Evolutionary conservation across 1,139 yeast species (phyloP).

Genomic region (Geotrichum europaeum): DNA sequence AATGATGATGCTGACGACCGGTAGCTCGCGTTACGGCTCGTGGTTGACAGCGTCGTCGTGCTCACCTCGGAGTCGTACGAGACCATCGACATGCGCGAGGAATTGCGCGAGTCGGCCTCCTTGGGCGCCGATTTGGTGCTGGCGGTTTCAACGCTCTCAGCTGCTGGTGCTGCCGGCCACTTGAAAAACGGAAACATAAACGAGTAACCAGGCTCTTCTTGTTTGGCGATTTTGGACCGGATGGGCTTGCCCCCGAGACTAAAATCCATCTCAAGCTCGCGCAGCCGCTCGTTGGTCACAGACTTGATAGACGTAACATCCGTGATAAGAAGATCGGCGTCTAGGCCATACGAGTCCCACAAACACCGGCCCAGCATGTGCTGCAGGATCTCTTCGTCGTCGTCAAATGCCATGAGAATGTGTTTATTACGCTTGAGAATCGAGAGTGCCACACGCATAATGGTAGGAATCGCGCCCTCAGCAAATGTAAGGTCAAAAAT

Average conservation of each 20-base stretch:
- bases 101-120: background rate
- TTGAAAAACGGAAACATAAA: conserved; percentile 12
- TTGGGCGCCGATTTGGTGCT: background rate
- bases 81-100: conserved; percentile 11
- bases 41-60: conserved; percentile 1
- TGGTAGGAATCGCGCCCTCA: conserved; percentile 61
- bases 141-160: background rate
- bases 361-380: conserved; percentile 52
- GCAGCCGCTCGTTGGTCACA: conserved; percentile 26
- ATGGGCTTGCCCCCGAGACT: conserved; percentile 16
- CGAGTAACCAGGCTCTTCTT: conserved; percentile 3
- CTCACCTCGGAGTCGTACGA: conserved; percentile 12
- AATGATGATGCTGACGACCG: conserved; percentile 15
- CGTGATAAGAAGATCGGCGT: conserved; percentile 45
- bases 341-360: conserved; percentile 42
- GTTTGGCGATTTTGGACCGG: background rate
- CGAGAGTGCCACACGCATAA: conserved; percentile 56
- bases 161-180: conserved; percentile 12
- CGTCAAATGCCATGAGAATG: conserved; percentile 47
- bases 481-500: conserved; percentile 51
- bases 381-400: conserved; percentile 58
- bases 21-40: conserved; percentile 3
- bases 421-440: conserved; percentile 48
- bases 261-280: conserved; percentile 27
- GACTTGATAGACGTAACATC: conserved; percentile 38